Evolutionary conservation across 225 moss, liverwort and hornwort genomes (phyloP).

Genomic region (Pleurozium schreberi): DNA sequence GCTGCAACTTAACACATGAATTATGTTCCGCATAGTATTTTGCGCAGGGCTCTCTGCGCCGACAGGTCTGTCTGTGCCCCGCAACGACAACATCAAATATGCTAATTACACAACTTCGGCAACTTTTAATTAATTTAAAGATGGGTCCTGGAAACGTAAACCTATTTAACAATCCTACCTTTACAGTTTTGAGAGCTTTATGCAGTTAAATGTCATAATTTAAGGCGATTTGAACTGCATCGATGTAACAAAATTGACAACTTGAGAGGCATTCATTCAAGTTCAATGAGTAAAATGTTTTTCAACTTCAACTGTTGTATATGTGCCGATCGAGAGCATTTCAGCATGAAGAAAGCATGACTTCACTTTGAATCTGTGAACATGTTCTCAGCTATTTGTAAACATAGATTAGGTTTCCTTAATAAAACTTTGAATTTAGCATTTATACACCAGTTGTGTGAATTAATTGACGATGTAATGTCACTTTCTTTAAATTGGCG

Average conservation of each 20-base stretch:
- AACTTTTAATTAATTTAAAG: no score
- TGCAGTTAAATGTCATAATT: background rate
- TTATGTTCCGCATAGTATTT: background rate
- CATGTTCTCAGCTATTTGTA: background rate
- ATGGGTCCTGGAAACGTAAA: background rate
- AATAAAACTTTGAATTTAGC: background rate
- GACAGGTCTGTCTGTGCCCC: background rate
- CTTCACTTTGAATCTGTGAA: background rate
- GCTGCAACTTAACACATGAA: background rate
- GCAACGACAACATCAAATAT: background rate
- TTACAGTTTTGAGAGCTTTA: background rate
- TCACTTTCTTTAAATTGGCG: background rate
- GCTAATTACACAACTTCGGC: background rate
- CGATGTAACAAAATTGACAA: background rate
- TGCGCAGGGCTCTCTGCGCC: background rate
- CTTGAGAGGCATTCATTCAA: background rate
- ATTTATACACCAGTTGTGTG: background rate
- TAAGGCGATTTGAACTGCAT: background rate
- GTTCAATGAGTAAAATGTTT: background rate
- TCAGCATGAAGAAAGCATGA: no score
- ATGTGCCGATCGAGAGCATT: no score
- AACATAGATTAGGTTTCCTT: background rate
- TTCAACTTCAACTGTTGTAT: no score
- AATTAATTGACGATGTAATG: background rate
- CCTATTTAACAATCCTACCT: background rate